Conservation (phyloP, 108 stramenopile species). For the Mediolabrus comicus region DNA sequence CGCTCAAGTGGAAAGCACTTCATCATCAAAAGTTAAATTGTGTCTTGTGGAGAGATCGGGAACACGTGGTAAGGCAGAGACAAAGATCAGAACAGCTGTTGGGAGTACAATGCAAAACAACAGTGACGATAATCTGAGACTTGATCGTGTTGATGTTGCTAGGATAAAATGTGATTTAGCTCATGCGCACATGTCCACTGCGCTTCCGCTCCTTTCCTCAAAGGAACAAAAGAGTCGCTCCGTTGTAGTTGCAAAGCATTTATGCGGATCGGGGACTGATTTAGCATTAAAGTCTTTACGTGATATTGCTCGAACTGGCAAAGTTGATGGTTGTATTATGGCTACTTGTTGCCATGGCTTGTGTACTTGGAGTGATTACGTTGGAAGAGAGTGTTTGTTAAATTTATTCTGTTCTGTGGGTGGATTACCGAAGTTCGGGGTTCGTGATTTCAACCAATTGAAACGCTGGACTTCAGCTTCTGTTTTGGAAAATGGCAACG, state of each 20-base stretch:
- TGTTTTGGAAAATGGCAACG: constrained; percentile 46
- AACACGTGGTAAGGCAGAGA: constrained; percentile 81
- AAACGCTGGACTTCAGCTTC: constrained; percentile 70
- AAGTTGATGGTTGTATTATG: constrained; percentile 64
- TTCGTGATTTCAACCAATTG: constrained; percentile 68
- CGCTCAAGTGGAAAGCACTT: background rate
- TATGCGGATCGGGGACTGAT: constrained; percentile 83
- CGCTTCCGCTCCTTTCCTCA: constrained; percentile 13
- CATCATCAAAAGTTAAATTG: constrained; percentile 38
- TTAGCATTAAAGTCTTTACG: constrained; percentile 70
- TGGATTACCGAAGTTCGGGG: constrained; percentile 56
- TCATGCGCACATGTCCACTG: constrained; percentile 63
- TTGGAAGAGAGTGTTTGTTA: constrained; percentile 68
- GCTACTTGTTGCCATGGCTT: constrained; percentile 90
- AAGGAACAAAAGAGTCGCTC: constrained; percentile 18
- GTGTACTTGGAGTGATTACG: constrained; percentile 78
- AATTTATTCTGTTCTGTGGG: constrained; percentile 31
- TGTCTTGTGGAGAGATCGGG: constrained; percentile 77
- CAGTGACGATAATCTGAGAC: constrained; percentile 18
- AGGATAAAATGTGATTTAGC: constrained; percentile 77
- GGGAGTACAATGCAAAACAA: background rate
- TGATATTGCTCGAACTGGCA: constrained; percentile 10
- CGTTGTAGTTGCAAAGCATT: constrained; percentile 76
- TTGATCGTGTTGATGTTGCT: constrained; percentile 52
- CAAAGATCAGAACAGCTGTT: constrained; percentile 52